These are phyloP conservation scores for Blastomyces emzantsi DNA, from an alignment of 2,329 filamentous ascomycete species.

Conservation along the genomic window DNA sequence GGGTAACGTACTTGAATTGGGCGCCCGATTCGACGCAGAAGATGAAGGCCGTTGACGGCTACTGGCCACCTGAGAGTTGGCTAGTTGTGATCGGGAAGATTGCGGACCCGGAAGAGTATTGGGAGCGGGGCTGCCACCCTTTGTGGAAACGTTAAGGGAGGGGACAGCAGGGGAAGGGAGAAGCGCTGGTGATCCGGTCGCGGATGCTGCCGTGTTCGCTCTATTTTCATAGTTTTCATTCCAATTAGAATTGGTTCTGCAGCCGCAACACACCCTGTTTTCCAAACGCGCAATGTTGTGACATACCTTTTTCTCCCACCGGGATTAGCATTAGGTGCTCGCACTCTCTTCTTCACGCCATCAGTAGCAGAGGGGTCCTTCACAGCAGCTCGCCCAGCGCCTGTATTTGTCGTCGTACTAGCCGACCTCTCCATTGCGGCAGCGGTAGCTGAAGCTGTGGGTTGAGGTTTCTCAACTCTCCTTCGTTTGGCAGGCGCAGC, in stretches of 20 bases:
- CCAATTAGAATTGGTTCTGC: not conserved
- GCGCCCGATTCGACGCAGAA: conserved; percentile 50
- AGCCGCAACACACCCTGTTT: not conserved
- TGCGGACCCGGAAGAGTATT: conserved; percentile 50
- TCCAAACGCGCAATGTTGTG: not conserved
- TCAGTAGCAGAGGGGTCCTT: conserved; percentile 64
- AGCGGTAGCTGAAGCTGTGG: conserved; percentile 28
- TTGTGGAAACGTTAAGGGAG: conserved; percentile 53
- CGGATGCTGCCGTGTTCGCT: conserved; percentile 41
- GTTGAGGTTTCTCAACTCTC: conserved; percentile 59
- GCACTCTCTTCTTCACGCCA: conserved; percentile 57
- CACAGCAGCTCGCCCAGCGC: conserved; percentile 29
- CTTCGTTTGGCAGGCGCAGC: conserved; percentile 59
- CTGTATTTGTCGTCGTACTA: conserved; percentile 27
- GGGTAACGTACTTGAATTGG: conserved; percentile 43
- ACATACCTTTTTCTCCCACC: conserved; percentile 64
- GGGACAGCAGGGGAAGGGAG: conserved; percentile 68
- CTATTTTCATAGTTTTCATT: conserved; percentile 25
- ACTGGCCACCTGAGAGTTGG: conserved; percentile 54
- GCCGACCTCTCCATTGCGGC: conserved; percentile 34
- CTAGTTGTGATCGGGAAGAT: conserved; percentile 65
- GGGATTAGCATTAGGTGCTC: conserved; percentile 61
- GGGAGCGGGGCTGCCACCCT: conserved; percentile 53
- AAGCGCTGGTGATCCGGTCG: conserved; percentile 57
- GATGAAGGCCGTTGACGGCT: conserved; percentile 52